Conservation (phyloP, 2,329 filamentous ascomycete genomes). For the Trichoderma asperellum region DNA sequence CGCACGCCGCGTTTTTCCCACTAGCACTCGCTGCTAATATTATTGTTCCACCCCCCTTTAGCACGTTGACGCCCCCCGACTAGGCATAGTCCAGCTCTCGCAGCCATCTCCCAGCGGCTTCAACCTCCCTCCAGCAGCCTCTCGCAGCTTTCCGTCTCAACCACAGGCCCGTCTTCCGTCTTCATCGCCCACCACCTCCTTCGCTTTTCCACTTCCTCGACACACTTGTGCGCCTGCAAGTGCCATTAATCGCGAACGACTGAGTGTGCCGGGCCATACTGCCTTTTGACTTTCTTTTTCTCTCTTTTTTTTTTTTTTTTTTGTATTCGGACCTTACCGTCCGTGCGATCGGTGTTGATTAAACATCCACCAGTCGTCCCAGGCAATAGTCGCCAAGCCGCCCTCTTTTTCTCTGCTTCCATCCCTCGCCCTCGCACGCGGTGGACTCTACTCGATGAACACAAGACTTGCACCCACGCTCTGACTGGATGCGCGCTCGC, state of each 20-base stretch:
- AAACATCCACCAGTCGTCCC: conserved; percentile 7
- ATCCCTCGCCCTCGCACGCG: background rate
- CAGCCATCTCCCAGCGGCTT: conserved; percentile 30
- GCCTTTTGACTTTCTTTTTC: conserved; percentile 14
- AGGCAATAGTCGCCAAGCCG: conserved; percentile 26
- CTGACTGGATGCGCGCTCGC: conserved; percentile 21
- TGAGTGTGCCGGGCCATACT: background rate
- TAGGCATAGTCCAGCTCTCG: conserved; percentile 28
- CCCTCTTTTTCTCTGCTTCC: conserved; percentile 3
- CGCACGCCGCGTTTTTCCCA: conserved; percentile 19
- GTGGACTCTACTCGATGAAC: conserved; percentile 15
- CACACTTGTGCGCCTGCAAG: background rate
- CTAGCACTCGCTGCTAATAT: conserved; percentile 7
- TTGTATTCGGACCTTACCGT: conserved; percentile 2
- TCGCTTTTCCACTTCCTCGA: background rate
- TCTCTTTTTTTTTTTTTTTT: background rate
- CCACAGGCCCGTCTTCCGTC: conserved; percentile 27
- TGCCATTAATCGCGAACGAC: background rate
- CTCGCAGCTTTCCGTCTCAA: conserved; percentile 30
- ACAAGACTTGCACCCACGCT: background rate
- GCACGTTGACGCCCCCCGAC: conserved; percentile 30
- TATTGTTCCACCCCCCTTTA: conserved; percentile 29
- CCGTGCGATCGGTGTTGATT: conserved; percentile 16
- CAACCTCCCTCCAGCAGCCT: conserved; percentile 38
- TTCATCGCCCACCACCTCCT: conserved; percentile 31